Percentiles rank a stretch among this genome's conserved stretches.
Evolutionary conservation across 2,329 filamentous ascomycete species (phyloP).

Genomic region (Ceratocystis albifundus): DNA sequence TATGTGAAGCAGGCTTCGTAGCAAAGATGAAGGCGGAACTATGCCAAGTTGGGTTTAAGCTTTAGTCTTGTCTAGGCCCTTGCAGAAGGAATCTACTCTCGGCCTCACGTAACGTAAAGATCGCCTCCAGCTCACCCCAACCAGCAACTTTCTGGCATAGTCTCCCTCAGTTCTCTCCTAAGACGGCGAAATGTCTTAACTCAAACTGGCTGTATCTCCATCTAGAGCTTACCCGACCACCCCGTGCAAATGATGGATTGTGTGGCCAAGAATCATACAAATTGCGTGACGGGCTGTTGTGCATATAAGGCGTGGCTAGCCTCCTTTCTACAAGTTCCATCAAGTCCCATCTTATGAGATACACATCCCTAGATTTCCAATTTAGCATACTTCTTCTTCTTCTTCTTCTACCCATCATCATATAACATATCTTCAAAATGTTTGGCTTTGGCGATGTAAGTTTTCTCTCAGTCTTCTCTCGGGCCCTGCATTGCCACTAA

Average conservation of each 20-base stretch:
- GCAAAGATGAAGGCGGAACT: neutral
- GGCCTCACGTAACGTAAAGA: neutral
- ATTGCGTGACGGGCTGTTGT: neutral
- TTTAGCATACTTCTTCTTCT: no score
- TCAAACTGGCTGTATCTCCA: neutral
- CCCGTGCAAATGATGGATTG: neutral
- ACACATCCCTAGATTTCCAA: neutral
- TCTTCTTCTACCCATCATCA: neutral
- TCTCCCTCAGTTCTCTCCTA: neutral
- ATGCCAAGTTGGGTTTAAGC: neutral
- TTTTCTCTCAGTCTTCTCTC: neutral
- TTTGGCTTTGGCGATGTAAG: slow-evolving; percentile 20
- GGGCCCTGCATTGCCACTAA: neutral
- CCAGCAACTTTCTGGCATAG: neutral
- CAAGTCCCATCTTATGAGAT: neutral
- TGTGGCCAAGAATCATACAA: neutral
- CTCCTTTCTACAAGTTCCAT: neutral
- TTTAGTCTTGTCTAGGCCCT: neutral
- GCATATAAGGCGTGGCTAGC: neutral
- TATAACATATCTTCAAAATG: slow-evolving; percentile 9
- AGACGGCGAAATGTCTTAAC: slow-evolving; percentile 4
- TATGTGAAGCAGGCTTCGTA: neutral
- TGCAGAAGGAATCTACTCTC: neutral
- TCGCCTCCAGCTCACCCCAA: neutral
- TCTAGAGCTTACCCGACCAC: neutral